phyloP scores from a whole-genome alignment of 495 filamentous ascomycete species.

The Podospora anserina region DNA sequence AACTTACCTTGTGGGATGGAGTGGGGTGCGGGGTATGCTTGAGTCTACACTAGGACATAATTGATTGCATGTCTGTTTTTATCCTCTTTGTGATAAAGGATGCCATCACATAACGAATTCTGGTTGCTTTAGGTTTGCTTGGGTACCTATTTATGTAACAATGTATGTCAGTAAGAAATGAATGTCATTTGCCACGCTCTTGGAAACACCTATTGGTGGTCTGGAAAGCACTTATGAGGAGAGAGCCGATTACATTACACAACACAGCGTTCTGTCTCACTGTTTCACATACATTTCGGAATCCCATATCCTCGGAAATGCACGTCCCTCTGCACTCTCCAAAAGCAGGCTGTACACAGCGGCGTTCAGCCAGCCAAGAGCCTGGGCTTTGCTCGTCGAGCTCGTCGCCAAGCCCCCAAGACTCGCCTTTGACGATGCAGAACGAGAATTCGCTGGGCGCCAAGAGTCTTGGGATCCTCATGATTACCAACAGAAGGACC shows the following conservation, averaged over 20 bases:
- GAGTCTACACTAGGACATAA: background rate
- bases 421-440: background rate
- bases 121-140: too few species aligned
- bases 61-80: background rate
- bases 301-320: background rate
- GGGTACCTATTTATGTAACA: too few species aligned
- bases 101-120: background rate
- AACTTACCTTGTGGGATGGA: background rate
- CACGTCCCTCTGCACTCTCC: background rate
- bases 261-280: background rate
- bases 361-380: background rate
- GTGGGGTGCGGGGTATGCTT: background rate
- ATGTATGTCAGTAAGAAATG: too few species aligned
- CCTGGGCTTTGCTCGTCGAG: background rate
- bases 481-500: conserved; percentile 10
- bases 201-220: too few species aligned
- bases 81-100: background rate
- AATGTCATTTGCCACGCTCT: too few species aligned
- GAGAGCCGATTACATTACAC: background rate
- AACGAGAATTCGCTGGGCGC: background rate
- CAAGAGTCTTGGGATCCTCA: conserved; percentile 13
- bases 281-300: background rate
- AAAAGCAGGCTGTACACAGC: background rate
- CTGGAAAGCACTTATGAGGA: background rate
- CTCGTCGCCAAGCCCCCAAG: background rate